Evolutionary conservation across 2,329 filamentous ascomycete genomes (phyloP), one percentile per base, ranked within the genome.

Genomic region (Trichoderma endophyticum): DNA sequence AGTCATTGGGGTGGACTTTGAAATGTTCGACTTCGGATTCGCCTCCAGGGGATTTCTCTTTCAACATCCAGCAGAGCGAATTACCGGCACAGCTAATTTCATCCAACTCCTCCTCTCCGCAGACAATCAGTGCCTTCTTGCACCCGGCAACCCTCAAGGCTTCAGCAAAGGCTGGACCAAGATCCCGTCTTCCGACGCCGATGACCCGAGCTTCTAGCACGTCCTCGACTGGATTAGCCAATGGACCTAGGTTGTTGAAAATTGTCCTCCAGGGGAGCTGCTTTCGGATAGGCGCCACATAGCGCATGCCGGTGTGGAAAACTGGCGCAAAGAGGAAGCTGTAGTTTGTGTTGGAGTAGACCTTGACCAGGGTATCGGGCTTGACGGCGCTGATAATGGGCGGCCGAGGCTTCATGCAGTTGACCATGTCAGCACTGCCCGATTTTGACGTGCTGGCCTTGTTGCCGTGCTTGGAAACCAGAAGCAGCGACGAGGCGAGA

Each of bases 401-500:
- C 12, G 93, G 84, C 51, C 84, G 89, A 4, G 93, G 94, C 71
- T 85, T 81, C 81, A 95, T 93, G 78, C 89, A 89, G 78, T 90
- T 91, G 73, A 99, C 88, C 62, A 99, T 88, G 82, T 99, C 96
- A 71, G 96, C 96, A 57, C 95, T 97, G 67, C 96, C 96, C 3
- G 95, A 98, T 79, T 96, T 95, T 70, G 95, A 98, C 3, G 96
- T 98, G 70, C 94, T 96, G 56, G 96, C 95, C 76, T 92, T 91
- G 85, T 99, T 99, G 75, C 96, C 96, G 83, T 99, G 96, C 84
- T 99, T 99, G 75, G 93, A 93, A 71, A 97, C 87, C 77, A 97
- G 87, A 43, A 99, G 88, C 32, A 97, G 85, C 5, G 94, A 90
- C 6, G 94, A 97, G 61, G 93, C 94, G 63, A 99, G 86, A 79